These are phyloP conservation scores for Globisporangium nodosum DNA, from an alignment of 352 stramenopile species.

Conservation along the genomic window DNA sequence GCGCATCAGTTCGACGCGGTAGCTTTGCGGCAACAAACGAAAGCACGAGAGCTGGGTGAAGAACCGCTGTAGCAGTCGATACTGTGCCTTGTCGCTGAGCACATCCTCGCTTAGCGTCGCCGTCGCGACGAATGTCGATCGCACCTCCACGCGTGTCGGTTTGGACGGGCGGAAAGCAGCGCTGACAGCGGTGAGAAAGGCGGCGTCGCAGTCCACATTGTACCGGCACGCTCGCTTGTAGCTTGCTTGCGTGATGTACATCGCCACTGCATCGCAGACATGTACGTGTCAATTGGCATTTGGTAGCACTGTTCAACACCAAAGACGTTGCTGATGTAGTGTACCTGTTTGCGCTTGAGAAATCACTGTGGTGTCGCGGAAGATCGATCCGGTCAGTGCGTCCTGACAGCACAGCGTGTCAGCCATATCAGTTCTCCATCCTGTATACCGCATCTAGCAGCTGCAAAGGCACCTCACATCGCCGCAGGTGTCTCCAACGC, in stretches of 20 bases:
- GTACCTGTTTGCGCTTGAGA: conserved; percentile 38
- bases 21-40: conserved; percentile 22
- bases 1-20: conserved; percentile 20
- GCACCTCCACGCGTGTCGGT: conserved; percentile 1
- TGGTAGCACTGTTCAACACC: too few species aligned
- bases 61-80: conserved; percentile 18
- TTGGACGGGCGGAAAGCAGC: conserved; percentile 13
- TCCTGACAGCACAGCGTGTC: conserved; percentile 17
- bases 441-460: neutral
- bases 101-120: conserved; percentile 7
- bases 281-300: too few species aligned
- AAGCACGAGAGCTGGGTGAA: conserved; percentile 36
- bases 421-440: neutral
- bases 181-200: conserved; percentile 17
- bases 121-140: conserved; percentile 8
- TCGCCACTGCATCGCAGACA: conserved; percentile 17
- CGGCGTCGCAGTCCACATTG: conserved; percentile 22
- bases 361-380: conserved; percentile 29
- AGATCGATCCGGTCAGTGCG: conserved; percentile 22
- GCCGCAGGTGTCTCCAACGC: conserved; percentile 27
- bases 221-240: conserved; percentile 32
- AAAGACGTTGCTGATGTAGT: neutral
- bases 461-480: conserved; percentile 21
- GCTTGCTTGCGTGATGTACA: conserved; percentile 30
- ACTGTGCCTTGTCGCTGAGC: neutral